Evolutionary conservation across 2,329 filamentous ascomycete species (phyloP).

Genomic region (Colletotrichum sublineola): DNA sequence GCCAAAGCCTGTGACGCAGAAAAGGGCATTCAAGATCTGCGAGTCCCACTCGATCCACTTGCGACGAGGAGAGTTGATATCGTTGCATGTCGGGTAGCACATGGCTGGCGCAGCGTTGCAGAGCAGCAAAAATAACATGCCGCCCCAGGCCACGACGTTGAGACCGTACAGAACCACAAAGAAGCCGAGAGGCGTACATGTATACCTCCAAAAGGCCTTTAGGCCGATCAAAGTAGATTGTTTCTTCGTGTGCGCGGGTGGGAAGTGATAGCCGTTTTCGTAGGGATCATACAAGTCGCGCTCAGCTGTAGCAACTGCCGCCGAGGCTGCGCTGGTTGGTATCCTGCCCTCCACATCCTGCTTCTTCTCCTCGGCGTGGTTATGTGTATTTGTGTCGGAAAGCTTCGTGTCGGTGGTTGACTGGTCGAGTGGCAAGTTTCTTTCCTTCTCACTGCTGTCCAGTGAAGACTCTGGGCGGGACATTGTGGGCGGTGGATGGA

Average conservation of each 20-base stretch:
- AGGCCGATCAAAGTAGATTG: slow-evolving; percentile 70
- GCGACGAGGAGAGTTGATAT: slow-evolving; percentile 81
- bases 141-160: slow-evolving; percentile 89
- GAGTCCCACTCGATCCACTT: slow-evolving; percentile 89
- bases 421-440: slow-evolving; percentile 13
- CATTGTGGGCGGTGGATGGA: background rate
- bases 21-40: slow-evolving; percentile 85
- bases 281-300: slow-evolving; percentile 37
- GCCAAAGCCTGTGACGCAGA: slow-evolving; percentile 89
- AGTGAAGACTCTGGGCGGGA: slow-evolving; percentile 20
- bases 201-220: slow-evolving; percentile 78
- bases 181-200: slow-evolving; percentile 81
- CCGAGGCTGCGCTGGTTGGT: slow-evolving; percentile 26
- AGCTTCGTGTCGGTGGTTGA: slow-evolving; percentile 24
- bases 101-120: slow-evolving; percentile 81
- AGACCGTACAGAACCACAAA: slow-evolving; percentile 83
- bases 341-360: slow-evolving; percentile 27
- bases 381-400: slow-evolving; percentile 11
- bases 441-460: slow-evolving; percentile 27
- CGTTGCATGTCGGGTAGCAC: slow-evolving; percentile 78
- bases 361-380: slow-evolving; percentile 9
- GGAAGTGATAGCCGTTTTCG: slow-evolving; percentile 76
- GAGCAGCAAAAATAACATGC: slow-evolving; percentile 89
- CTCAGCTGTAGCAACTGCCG: slow-evolving; percentile 32
- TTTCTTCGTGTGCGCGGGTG: slow-evolving; percentile 70